Conservation (phyloP, 176 grass and related monocot genomes). For the Dactylis glomerata region DNA sequence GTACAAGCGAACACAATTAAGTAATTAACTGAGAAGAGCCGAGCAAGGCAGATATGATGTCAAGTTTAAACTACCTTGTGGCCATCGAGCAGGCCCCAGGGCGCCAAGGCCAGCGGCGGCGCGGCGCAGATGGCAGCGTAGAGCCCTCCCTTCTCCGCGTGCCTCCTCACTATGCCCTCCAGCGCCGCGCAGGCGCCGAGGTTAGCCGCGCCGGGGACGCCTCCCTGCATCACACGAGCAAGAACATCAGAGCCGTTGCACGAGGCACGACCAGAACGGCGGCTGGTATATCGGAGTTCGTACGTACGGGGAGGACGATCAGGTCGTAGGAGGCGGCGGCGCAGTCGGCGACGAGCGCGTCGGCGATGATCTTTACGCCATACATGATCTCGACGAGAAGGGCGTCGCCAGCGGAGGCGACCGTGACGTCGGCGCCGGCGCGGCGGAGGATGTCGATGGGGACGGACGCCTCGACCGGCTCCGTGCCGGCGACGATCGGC, state of each 20-base stretch:
- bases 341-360: slow-evolving; percentile 58
- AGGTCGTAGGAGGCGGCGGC: slow-evolving; percentile 55
- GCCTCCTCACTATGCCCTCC: slow-evolving; percentile 46
- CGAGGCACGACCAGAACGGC: not conserved
- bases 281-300: not conserved
- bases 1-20: not conserved
- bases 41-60: not conserved
- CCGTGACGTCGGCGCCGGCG: slow-evolving; percentile 67
- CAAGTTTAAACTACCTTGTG: slow-evolving; percentile 23
- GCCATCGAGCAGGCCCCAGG: slow-evolving; percentile 59
- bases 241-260: not conserved
- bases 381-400: slow-evolving; percentile 57
- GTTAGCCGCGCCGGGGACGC: slow-evolving; percentile 45
- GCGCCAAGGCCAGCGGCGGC: slow-evolving; percentile 47
- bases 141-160: slow-evolving; percentile 34
- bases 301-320: slow-evolving; percentile 56
- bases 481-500: slow-evolving; percentile 61
- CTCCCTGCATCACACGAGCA: slow-evolving; percentile 31
- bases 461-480: slow-evolving; percentile 72
- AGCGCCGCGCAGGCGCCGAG: slow-evolving; percentile 43
- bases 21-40: not conserved
- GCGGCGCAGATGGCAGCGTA: slow-evolving; percentile 65
- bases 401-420: slow-evolving; percentile 51
- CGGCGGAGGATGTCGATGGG: slow-evolving; percentile 72
- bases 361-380: slow-evolving; percentile 65